Evolutionary conservation across 805 yeast genomes (phyloP), one percentile per base, ranked within the genome.

Genomic region (Kazachstania kunashirensis): DNA sequence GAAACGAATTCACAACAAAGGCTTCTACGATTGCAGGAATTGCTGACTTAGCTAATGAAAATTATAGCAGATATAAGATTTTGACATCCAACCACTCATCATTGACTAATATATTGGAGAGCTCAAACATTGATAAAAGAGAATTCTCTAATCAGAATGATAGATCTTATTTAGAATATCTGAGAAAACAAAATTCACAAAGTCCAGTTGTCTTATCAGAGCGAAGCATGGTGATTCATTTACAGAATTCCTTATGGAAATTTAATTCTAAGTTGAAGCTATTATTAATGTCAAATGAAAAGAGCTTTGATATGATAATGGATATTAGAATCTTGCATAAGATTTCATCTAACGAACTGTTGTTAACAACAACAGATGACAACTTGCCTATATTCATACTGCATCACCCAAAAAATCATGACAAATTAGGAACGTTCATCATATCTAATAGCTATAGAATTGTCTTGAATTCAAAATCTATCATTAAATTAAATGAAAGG

Each of bases 401-500:
- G 25, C 36, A 33, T 33, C 19, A 14, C 6, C 26, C 31, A 33
- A 12, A 13, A 6, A 33, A 26, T 6, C 8, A 16, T 8, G 18
- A 18, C 18, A 27, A 6, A 14, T 7, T 12, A 11, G 21, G n/a
- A n/a, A n/a, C n/a, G n/a, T 27, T 28, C 23, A 9, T 12, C 13
- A 15, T 3, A n/a, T n/a, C n/a, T n/a, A n/a, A n/a, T n/a, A n/a
- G n/a, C n/a, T 24, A 29, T 24, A 35, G 27, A 19, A 16, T 41
- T 5, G 42, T 38, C 7, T 16, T 41, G 2, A 32, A 38, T 34
- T 43, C 46, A n/a, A 33, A 34, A 21, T 24, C 30, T 10, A 31
- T 25, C 4, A 14, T 42, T 4, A 28, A 23, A 17, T 19, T 44
- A 12, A 28, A 35, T 13, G 32, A 27, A 21, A 27, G 29, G 7